Evolutionary conservation across 148 eudicot species (phyloP), one percentile per base, ranked within the genome.

Genomic region (Cornus florida): DNA sequence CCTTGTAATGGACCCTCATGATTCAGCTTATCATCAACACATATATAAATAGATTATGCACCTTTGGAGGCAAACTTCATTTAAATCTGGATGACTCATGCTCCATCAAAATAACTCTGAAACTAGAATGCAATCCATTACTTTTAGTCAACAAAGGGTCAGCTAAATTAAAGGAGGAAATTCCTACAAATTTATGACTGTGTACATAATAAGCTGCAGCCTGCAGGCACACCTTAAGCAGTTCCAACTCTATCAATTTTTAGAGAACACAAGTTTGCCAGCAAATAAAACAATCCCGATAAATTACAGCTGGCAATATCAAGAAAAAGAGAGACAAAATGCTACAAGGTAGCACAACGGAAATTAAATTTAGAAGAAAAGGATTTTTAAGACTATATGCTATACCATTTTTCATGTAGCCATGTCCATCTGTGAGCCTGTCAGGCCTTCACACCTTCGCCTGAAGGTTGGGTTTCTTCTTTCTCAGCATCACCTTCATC

Each of bases 401-500:
- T 76, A 53, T 74, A 84, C 62, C 73, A 56, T 70, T 67, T 74
- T 69, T 57, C 50, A 28, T 50, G 76, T 57, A 60, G 69, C 60
- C 81, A 12, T 62, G 28, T 53, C 69, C 72, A 68, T 38, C 73
- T 32, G 3, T 19, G 59, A n/a, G n/a, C n/a, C 31, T 22, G 32
- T 91, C 84, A 90, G 68, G 84, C 87, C 83, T 87, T 80, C 14
- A 90, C 90, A 83, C 83, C 80, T 83, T 87, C 75, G 22, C 67
- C 73, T 38, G 88, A 82, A 75, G 89, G 89, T 41, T 76, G 83
- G 23, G 81, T 84, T 77, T 86, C 90, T 20, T 84, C 87, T 69
- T 91, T 86, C 38, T 81, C 84, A 6, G 84, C 77, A 57, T 80
- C 88, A 10, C 50, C 91, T 72, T 82, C 98, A n/a, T 93, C 96